Percentiles rank a stretch among this genome's conserved stretches.
Evolutionary conservation across 2,329 filamentous ascomycete genomes (phyloP).

Genomic region (Paracoccidioides lutzii): DNA sequence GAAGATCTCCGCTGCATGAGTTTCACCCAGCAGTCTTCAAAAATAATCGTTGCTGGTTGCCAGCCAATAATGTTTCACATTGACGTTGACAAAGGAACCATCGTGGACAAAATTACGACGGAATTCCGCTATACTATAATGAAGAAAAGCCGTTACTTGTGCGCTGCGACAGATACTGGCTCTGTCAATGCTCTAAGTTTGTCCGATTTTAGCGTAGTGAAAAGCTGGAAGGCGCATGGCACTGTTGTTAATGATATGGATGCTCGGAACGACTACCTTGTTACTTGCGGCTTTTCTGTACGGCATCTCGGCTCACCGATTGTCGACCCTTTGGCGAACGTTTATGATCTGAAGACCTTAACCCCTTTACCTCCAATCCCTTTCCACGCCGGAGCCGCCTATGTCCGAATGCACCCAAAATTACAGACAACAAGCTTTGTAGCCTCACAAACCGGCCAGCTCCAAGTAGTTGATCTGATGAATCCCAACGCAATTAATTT

Average conservation of each 20-base stretch:
- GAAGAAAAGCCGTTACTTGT: constrained; percentile 79
- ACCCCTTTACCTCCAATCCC: constrained; percentile 79
- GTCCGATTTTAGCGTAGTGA: constrained; percentile 61
- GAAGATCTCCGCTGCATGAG: constrained; percentile 86
- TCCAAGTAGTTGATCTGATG: constrained; percentile 92
- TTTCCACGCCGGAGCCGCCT: constrained; percentile 82
- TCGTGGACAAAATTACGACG: constrained; percentile 59
- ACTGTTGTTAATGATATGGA: constrained; percentile 94
- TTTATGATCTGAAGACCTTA: constrained; percentile 89
- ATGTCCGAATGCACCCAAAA: constrained; percentile 90
- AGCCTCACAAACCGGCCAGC: constrained; percentile 78
- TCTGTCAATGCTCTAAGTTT: constrained; percentile 78
- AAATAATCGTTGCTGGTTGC: constrained; percentile 76
- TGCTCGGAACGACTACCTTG: constrained; percentile 83
- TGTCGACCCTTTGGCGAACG: constrained; percentile 84
- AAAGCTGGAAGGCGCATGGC: constrained; percentile 81
- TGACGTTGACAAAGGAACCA: constrained; percentile 57
- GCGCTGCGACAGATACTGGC: constrained; percentile 73
- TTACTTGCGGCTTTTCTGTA: constrained; percentile 87
- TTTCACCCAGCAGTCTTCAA: constrained; percentile 74
- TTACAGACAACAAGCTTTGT: constrained; percentile 93
- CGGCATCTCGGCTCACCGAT: constrained; percentile 68
- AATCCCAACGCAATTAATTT: constrained; percentile 81
- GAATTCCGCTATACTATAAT: constrained; percentile 77
- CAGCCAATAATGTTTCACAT: constrained; percentile 75